phyloP scores from a whole-genome alignment of 768 basidiomycete species.

The Pulveroboletus sp. region DNA sequence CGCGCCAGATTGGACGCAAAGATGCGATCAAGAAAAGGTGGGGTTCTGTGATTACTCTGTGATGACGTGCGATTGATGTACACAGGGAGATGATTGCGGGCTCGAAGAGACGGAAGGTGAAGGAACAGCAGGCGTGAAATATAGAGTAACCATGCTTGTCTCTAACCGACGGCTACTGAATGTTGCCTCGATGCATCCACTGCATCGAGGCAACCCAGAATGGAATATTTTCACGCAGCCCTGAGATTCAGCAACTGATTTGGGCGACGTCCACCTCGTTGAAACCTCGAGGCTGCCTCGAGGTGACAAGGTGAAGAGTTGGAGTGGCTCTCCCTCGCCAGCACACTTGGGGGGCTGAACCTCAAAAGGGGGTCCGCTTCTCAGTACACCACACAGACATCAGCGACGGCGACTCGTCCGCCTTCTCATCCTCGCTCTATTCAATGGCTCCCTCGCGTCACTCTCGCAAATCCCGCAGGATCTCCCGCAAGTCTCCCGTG shows the following conservation, averaged over 20 bases:
- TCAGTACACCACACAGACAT: slow-evolving; percentile 7
- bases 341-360: slow-evolving; percentile 17
- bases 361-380: slow-evolving; percentile 30
- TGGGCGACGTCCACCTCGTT: slow-evolving; percentile 21
- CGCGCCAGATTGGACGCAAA: slow-evolving; percentile 62
- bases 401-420: neutral
- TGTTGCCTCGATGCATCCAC: too few relatives aligned
- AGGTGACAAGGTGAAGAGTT: slow-evolving; percentile 39
- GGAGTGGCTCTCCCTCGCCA: slow-evolving; percentile 16
- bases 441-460: slow-evolving; percentile 34
- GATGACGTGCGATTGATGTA: neutral
- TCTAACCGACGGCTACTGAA: too few relatives aligned
- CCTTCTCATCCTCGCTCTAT: neutral
- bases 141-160: too few relatives aligned
- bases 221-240: too few relatives aligned
- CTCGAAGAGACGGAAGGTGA: slow-evolving; percentile 63
- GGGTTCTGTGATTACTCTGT: slow-evolving; percentile 8
- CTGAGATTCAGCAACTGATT: slow-evolving; percentile 28
- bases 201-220: slow-evolving; percentile 28
- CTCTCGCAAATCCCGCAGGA: slow-evolving; percentile 42
- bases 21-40: slow-evolving; percentile 76
- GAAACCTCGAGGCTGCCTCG: slow-evolving; percentile 37
- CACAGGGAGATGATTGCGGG: slow-evolving; percentile 75
- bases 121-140: slow-evolving; percentile 12
- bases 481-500: slow-evolving; percentile 39